A percentile compares a stretch with the other conserved stretches of the same genome.
These are phyloP conservation scores for Cladobotryum protrusum DNA, from an alignment of 2,329 filamentous ascomycete species.

Conservation along the genomic window DNA sequence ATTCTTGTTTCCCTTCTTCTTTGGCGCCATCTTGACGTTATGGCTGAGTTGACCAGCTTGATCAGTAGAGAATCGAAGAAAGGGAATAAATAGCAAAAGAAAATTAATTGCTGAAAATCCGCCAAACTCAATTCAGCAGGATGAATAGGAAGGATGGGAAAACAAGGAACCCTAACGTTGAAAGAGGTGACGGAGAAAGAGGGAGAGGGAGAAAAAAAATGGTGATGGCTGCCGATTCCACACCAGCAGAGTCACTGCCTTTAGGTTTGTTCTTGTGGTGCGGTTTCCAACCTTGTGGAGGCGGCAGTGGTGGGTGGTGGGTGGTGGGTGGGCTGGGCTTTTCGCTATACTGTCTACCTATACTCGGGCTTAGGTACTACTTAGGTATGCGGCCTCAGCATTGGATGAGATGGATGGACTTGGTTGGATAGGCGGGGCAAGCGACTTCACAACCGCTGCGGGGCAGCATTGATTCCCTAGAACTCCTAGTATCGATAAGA, in stretches of 20 bases:
- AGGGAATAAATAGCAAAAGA: not conserved
- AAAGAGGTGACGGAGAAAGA: not conserved
- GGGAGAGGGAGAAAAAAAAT: not conserved
- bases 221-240: not conserved
- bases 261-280: conserved; percentile 8
- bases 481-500: too few relatives aligned
- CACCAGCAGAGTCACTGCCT: conserved; percentile 1
- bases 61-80: not conserved
- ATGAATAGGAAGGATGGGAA: too few relatives aligned
- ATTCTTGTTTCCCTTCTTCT: conserved; percentile 85
- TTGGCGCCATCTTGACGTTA: conserved; percentile 67
- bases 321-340: conserved; percentile 5
- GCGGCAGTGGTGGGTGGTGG: not conserved
- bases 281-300: conserved; percentile 4
- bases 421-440: too few relatives aligned
- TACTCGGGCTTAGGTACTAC: too few relatives aligned
- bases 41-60: not conserved
- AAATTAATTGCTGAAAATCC: not conserved
- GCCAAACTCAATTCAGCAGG: not conserved
- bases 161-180: too few relatives aligned
- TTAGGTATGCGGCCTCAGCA: too few relatives aligned
- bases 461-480: too few relatives aligned
- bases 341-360: too few relatives aligned
- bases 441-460: too few relatives aligned
- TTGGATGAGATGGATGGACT: too few relatives aligned